A percentile compares a stretch with the other conserved stretches of the same genome.
phyloP scores from a whole-genome alignment of 306 rosid genomes.

The Echinosophora koreensis region DNA sequence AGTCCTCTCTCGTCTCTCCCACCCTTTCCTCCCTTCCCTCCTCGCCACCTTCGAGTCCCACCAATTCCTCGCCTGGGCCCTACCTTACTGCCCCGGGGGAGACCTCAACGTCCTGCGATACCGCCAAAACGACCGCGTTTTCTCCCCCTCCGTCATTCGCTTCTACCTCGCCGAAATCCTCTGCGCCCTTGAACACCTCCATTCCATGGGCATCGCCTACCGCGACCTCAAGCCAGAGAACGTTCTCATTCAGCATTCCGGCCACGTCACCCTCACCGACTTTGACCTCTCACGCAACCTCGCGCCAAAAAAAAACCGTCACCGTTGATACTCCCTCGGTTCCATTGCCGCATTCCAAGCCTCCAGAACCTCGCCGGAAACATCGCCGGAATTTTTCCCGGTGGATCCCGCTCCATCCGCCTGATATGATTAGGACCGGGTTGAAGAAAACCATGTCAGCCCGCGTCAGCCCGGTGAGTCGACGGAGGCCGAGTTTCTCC shows the following conservation, averaged over 20 bases:
- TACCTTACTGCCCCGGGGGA: slow-evolving; percentile 95
- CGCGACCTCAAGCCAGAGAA: slow-evolving; percentile 96
- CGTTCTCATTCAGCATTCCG: slow-evolving; percentile 78
- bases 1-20: slow-evolving; percentile 70
- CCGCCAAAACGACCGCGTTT: slow-evolving; percentile 78
- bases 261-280: slow-evolving; percentile 94
- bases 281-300: slow-evolving; percentile 86
- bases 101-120: slow-evolving; percentile 88
- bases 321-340: neutral
- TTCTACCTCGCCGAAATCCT: slow-evolving; percentile 87
- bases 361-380: slow-evolving; percentile 50
- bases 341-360: slow-evolving; percentile 15
- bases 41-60: slow-evolving; percentile 62
- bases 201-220: slow-evolving; percentile 81
- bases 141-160: slow-evolving; percentile 78
- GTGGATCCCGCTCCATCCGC: slow-evolving; percentile 56
- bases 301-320: slow-evolving; percentile 47
- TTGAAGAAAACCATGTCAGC: slow-evolving; percentile 84
- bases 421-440: neutral
- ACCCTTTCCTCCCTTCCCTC: slow-evolving; percentile 76
- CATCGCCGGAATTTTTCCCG: slow-evolving; percentile 63
- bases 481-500: slow-evolving; percentile 68
- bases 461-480: slow-evolving; percentile 90
- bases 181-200: slow-evolving; percentile 87
- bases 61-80: slow-evolving; percentile 75